Evolutionary conservation across 2,329 filamentous ascomycete genomes (phyloP), one percentile per base, ranked within the genome.

Genomic region (Graphium sp.): DNA sequence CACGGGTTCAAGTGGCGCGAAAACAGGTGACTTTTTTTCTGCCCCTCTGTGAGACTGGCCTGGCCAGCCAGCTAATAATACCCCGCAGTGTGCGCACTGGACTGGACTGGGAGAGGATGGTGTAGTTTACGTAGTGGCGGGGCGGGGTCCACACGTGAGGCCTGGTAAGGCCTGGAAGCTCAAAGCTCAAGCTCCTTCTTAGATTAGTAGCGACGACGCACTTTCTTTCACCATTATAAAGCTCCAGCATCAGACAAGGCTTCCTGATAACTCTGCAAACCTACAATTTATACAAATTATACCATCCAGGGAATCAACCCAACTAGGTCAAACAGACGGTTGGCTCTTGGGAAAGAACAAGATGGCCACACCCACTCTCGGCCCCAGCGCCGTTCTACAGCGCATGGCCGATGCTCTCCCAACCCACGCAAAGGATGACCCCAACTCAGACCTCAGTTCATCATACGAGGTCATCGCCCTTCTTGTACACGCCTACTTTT

Each of bases 381-480:
- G n/a, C n/a, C n/a, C n/a, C n/a, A n/a, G n/a, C n/a, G 53, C 55
- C 37, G 48, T 74, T 36, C 49, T 73, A 18, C 52, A 56, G 40
- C 51, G 52, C 39, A 74, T 75, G 68, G 61, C 64, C 32, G 60
- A 70, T 24, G 67, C 67, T 18, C 48, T 75, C 30, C 66, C 71
- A 7, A 63, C 60, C 3, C 66, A 71, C 38, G 38, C 50, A 1
- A 44, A 53, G 28, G 56, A 47, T 35, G 68, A 72, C 43, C 58
- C 60, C 12, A 59, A 56, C n/a, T 72, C 69, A 5, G 66, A 72
- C 38, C 47, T 85, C 18, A 73, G 74, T 39, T 75, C 67, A 33
- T 67, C 77, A 0, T 82, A 78, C 47, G 85, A 95, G 54, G 82
- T 78, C 26, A 60, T 94, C 35, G 83, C 82, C 11, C 66, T 95